Evolutionary conservation across 1,284 basidiomycete species (phyloP).

Genomic region (Ustilago tritici): DNA sequence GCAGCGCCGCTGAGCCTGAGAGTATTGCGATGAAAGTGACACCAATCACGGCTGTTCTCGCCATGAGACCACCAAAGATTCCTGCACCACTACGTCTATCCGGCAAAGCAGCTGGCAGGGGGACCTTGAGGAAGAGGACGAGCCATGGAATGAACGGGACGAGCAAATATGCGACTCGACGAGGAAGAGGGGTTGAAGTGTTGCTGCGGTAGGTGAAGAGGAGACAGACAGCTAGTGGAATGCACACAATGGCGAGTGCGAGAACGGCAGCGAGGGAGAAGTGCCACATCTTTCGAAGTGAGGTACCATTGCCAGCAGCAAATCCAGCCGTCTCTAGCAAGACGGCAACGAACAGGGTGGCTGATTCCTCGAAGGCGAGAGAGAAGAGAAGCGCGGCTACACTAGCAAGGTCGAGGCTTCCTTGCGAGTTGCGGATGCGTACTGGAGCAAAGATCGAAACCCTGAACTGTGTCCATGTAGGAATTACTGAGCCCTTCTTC

Average conservation of each 20-base stretch:
- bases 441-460: slow-evolving; percentile 27
- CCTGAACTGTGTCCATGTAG: slow-evolving; percentile 27
- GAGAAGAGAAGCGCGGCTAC: slow-evolving; percentile 57
- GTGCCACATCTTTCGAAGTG: slow-evolving; percentile 29
- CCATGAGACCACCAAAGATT: slow-evolving; percentile 51
- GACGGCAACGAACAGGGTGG: slow-evolving; percentile 59
- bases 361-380: slow-evolving; percentile 61
- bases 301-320: slow-evolving; percentile 35
- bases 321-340: slow-evolving; percentile 58
- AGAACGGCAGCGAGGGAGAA: slow-evolving; percentile 48
- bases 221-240: slow-evolving; percentile 55
- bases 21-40: slow-evolving; percentile 70
- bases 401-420: slow-evolving; percentile 34
- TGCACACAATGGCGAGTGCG: slow-evolving; percentile 30
- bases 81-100: slow-evolving; percentile 23
- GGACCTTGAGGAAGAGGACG: slow-evolving; percentile 62
- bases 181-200: slow-evolving; percentile 24
- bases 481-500: slow-evolving; percentile 19
- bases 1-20: slow-evolving; percentile 70
- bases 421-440: slow-evolving; percentile 29
- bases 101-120: slow-evolving; percentile 54
- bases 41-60: slow-evolving; percentile 70
- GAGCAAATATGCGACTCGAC: slow-evolving; percentile 39
- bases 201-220: slow-evolving; percentile 59
- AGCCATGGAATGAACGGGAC: slow-evolving; percentile 61